phyloP scores from a whole-genome alignment of 169 alveolate species.

The Cryptosporidium meleagridis region DNA sequence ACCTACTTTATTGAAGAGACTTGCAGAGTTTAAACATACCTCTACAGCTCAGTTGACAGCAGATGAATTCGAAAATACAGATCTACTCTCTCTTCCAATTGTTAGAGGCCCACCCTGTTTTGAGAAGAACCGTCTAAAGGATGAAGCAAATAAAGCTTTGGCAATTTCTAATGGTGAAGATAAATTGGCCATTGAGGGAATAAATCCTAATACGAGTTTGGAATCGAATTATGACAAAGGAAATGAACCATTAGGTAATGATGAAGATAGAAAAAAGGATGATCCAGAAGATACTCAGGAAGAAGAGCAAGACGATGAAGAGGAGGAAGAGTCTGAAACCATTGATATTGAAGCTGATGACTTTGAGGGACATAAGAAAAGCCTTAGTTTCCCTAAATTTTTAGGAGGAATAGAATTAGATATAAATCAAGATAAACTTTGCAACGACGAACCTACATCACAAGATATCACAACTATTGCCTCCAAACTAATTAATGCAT shows the following conservation, averaged over 20 bases:
- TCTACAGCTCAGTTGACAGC: conserved; percentile 91
- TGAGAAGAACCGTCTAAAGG: conserved; percentile 74
- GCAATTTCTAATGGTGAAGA: conserved; percentile 76
- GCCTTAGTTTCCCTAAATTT: conserved; percentile 18
- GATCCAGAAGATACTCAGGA: conserved; percentile 40
- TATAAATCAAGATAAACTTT: conserved; percentile 77
- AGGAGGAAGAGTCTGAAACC: conserved; percentile 78
- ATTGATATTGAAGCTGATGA: conserved; percentile 3
- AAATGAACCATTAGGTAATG: conserved; percentile 71
- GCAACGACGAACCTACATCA: conserved; percentile 80
- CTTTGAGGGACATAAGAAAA: conserved; percentile 4
- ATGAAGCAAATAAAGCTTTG: conserved; percentile 55
- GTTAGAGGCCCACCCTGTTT: conserved; percentile 86
- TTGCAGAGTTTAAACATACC: conserved; percentile 94
- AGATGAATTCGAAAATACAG: conserved; percentile 91
- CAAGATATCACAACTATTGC: conserved; percentile 79
- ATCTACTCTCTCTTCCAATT: conserved; percentile 85
- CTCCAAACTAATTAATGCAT: conserved; percentile 78
- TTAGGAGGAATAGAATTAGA: conserved; percentile 74
- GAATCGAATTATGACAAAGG: conserved; percentile 40
- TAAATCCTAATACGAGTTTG: conserved; percentile 29
- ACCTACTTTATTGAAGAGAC: conserved; percentile 94
- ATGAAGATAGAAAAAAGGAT: conserved; percentile 78
- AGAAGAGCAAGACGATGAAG: conserved; percentile 76
- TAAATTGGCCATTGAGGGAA: conserved; percentile 36